These are phyloP conservation scores for Corymbia citriodora DNA, from an alignment of 441 rosid genomes.

Conservation along the genomic window DNA sequence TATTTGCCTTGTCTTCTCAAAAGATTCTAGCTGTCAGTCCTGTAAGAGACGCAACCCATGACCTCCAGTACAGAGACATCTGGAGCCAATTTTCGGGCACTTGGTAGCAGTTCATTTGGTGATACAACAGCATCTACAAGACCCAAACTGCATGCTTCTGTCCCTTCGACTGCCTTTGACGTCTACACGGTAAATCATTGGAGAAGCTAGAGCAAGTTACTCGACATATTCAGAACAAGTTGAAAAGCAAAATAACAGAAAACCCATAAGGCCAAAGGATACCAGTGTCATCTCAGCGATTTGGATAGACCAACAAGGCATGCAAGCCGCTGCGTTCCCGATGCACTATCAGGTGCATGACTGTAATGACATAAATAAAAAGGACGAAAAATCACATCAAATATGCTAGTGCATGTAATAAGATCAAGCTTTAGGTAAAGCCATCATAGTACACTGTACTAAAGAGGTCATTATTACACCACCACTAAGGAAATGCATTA, in stretches of 20 bases:
- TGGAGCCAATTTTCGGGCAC: constrained; percentile 18
- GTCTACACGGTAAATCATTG: not conserved
- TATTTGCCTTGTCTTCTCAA: constrained; percentile 15
- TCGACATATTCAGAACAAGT: not conserved
- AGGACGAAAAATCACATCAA: no score
- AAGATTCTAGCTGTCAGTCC: constrained; percentile 14
- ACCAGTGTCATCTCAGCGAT: constrained; percentile 11
- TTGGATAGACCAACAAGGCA: constrained; percentile 4
- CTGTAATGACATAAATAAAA: no score
- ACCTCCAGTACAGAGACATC: constrained; percentile 16
- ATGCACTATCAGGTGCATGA: not conserved
- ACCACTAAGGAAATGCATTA: no score
- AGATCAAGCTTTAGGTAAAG: no score
- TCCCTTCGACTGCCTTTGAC: constrained; percentile 15
- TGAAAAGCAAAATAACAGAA: not conserved
- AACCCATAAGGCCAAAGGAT: not conserved
- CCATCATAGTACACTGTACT: no score
- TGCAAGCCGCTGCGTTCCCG: constrained; percentile 7
- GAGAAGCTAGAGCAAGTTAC: no score
- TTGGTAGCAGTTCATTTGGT: not conserved
- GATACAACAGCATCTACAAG: constrained; percentile 9
- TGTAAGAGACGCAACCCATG: constrained; percentile 20
- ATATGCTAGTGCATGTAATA: no score
- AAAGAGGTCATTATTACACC: no score
- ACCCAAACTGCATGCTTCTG: constrained; percentile 4